Evolutionary conservation across 2,329 filamentous ascomycete genomes (phyloP), one percentile per base, ranked within the genome.

Genomic region (Fusarium sp.): DNA sequence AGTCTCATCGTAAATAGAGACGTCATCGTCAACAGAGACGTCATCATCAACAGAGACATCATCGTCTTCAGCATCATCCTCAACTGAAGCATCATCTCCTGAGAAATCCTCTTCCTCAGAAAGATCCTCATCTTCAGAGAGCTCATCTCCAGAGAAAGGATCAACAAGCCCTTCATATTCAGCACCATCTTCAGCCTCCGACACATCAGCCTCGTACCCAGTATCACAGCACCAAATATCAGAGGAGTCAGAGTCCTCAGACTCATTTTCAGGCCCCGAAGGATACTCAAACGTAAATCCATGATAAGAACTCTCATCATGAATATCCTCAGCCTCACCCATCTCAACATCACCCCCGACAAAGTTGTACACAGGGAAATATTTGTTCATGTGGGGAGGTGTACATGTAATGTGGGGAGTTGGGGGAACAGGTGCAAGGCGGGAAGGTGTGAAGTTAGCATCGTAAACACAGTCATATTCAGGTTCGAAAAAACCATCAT

Each of bases 401-500:
- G 48, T 27, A 7, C 18, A 9, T 6, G 13, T n/a, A 4, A 12
- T 17, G 6, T 4, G 32, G 5, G 6, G 12, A 52, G 48, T 17
- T 7, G 5, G 3, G 6, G 9, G 9, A 10, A n/a, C 48, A 12
- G 32, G 23, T 15, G 48, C n/a, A 12, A 52, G 48, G 8, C 48
- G 33, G 7, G 30, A 11, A 30, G 30, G 30, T 30, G 30, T 30
- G 10, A 30, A 30, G 7, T 11, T 32, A 18, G 26, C 17, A n/a
- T 9, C 6, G 9, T 4, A 6, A 30, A n/a, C 1, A 52, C 32
- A 0, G n/a, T 8, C 5, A 15, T 38, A 0, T 13, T 52, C 23
- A 5, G 1, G 30, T 8, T 9, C 6, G 6, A 3, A 6, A 32
- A 15, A 1, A 38, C 32, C 1, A 27, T 8, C 5, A 15, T 38